Percentiles rank a stretch among this genome's conserved stretches.
Evolutionary conservation across 1,284 basidiomycete genomes (phyloP).

Genomic region (Sanguinoderma infundibulare): DNA sequence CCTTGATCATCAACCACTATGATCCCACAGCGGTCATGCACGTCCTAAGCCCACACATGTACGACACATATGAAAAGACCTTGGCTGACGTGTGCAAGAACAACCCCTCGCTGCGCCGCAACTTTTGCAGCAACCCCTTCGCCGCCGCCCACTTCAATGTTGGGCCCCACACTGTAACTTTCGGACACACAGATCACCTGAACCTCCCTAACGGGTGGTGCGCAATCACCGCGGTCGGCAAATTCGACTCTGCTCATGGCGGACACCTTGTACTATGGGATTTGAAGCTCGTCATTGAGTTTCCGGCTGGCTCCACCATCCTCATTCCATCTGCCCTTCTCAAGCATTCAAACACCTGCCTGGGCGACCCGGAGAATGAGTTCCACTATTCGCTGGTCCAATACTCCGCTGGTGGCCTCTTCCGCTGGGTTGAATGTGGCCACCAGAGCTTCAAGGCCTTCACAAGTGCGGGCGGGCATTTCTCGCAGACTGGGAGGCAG

Average conservation of each 20-base stretch:
- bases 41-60: neutral
- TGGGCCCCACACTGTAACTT: slow-evolving; percentile 15
- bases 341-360: slow-evolving; percentile 32
- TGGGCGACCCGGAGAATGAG: slow-evolving; percentile 24
- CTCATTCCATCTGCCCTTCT: slow-evolving; percentile 35
- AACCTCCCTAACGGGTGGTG: slow-evolving; percentile 31
- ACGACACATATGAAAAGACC: neutral
- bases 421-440: slow-evolving; percentile 31
- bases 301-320: slow-evolving; percentile 29
- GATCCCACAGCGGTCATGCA: too few species aligned
- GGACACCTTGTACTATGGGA: slow-evolving; percentile 35
- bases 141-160: slow-evolving; percentile 27
- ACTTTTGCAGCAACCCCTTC: slow-evolving; percentile 20
- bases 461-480: neutral
- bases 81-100: neutral
- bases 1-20: too few species aligned
- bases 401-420: slow-evolving; percentile 30
- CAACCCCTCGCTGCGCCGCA: neutral
- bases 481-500: neutral
- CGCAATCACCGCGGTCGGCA: slow-evolving; percentile 29
- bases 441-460: slow-evolving; percentile 1
- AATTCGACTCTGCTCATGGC: slow-evolving; percentile 27
- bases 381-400: slow-evolving; percentile 28
- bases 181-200: slow-evolving; percentile 23
- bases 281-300: slow-evolving; percentile 28